These are phyloP conservation scores for Micromonas pusilla DNA, from an alignment of 139 green algal genomes.

Conservation along the genomic window DNA sequence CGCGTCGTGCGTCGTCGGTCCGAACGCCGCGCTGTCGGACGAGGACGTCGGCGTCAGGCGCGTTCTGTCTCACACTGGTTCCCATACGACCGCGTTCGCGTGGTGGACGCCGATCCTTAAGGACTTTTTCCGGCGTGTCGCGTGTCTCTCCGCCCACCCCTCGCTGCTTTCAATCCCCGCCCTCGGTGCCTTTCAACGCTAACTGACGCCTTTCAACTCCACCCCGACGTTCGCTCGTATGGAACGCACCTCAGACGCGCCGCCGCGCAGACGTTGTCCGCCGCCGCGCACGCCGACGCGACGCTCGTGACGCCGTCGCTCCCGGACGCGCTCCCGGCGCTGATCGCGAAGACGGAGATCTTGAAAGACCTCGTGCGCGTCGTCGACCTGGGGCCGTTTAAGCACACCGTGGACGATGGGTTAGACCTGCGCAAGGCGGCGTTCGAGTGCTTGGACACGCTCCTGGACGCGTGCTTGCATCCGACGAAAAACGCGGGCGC, in stretches of 20 bases:
- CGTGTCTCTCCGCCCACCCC: too few relatives aligned
- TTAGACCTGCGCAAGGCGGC: constrained; percentile 92
- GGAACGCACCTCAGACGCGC: too few relatives aligned
- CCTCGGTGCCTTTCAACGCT: too few relatives aligned
- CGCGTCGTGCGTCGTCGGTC: too few relatives aligned
- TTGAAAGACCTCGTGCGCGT: constrained; percentile 55
- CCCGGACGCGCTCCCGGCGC: neutral
- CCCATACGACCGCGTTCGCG: too few relatives aligned
- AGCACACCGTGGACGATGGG: constrained; percentile 85
- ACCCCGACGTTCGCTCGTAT: too few relatives aligned
- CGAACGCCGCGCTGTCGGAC: neutral
- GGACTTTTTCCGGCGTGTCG: too few relatives aligned
- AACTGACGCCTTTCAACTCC: too few relatives aligned
- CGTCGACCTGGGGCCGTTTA: constrained; percentile 84
- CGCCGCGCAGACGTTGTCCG: neutral
- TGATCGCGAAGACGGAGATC: neutral
- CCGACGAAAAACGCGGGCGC: too few relatives aligned
- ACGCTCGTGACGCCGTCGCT: neutral
- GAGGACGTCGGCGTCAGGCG: neutral
- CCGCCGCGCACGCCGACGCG: neutral
- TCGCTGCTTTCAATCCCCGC: too few relatives aligned
- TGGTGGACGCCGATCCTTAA: too few relatives aligned
- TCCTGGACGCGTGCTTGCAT: constrained; percentile 45
- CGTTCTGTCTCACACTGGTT: too few relatives aligned
- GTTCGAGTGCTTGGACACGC: constrained; percentile 71